Evolutionary conservation across 768 basidiomycete species (phyloP).

Genomic region (Tricholoma sp.): DNA sequence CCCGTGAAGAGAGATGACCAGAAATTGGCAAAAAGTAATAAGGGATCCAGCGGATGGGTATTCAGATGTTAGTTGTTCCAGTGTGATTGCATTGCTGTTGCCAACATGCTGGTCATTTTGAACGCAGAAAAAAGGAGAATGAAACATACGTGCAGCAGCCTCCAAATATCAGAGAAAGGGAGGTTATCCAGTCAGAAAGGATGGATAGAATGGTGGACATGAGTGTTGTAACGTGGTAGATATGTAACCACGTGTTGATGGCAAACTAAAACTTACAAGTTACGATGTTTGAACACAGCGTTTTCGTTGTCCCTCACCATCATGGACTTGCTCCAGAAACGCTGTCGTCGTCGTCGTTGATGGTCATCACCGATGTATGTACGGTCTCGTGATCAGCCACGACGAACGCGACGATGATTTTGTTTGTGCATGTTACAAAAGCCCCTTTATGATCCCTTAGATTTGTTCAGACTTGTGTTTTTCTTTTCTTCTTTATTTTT

Average conservation of each 20-base stretch:
- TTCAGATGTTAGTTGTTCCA: slow-evolving; percentile 66
- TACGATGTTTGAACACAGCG: not conserved
- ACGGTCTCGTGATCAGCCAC: not conserved
- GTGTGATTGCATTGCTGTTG: slow-evolving; percentile 68
- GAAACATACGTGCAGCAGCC: slow-evolving; percentile 72
- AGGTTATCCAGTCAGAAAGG: slow-evolving; percentile 48
- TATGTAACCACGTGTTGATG: too few relatives aligned
- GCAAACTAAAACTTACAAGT: too few relatives aligned
- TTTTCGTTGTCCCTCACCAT: not conserved
- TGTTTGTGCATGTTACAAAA: slow-evolving; percentile 16
- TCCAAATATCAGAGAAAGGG: slow-evolving; percentile 76
- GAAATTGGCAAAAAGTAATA: slow-evolving; percentile 85
- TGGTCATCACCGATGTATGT: not conserved
- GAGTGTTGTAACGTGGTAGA: too few relatives aligned
- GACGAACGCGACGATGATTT: not conserved
- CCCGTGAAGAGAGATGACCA: slow-evolving; percentile 71
- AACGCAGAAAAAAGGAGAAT: not conserved
- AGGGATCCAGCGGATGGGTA: slow-evolving; percentile 73
- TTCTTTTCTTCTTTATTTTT: slow-evolving; percentile 22
- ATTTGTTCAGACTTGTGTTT: too few relatives aligned
- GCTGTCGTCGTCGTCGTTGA: too few relatives aligned
- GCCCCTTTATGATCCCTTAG: slow-evolving; percentile 2
- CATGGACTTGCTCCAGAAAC: not conserved
- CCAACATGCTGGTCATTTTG: not conserved
- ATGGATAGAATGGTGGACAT: not conserved